phyloP scores from a whole-genome alignment of 768 basidiomycete genomes.

The Asterophora lycoperdoides region DNA sequence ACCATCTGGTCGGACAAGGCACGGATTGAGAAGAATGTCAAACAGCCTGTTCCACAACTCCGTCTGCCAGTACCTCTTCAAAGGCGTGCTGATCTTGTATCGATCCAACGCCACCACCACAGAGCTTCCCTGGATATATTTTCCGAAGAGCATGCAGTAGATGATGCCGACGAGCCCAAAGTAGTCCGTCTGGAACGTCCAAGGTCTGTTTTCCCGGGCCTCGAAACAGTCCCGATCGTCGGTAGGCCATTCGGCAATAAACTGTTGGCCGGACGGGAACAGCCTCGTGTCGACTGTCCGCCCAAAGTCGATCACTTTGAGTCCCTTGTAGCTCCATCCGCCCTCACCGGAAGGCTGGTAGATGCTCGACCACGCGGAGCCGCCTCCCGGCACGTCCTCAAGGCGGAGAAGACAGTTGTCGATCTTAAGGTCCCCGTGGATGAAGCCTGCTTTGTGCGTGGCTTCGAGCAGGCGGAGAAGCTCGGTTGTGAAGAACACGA shows the following conservation, averaged over 20 bases:
- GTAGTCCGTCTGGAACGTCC: conserved; percentile 97
- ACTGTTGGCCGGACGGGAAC: conserved; percentile 78
- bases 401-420: conserved; percentile 97
- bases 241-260: conserved; percentile 81
- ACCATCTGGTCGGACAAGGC: conserved; percentile 48
- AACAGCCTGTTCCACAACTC: conserved; percentile 84
- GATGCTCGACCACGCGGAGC: conserved; percentile 63
- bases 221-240: conserved; percentile 93
- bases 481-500: conserved; percentile 93
- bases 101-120: conserved; percentile 36
- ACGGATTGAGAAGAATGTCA: conserved; percentile 82
- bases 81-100: conserved; percentile 68
- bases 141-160: conserved; percentile 95
- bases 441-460: conserved; percentile 78
- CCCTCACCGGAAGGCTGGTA: conserved; percentile 76
- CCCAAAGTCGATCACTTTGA: conserved; percentile 97
- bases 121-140: conserved; percentile 81
- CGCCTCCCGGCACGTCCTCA: conserved; percentile 71
- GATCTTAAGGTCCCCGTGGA: conserved; percentile 98
- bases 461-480: conserved; percentile 78
- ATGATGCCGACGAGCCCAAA: conserved; percentile 92
- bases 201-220: conserved; percentile 75
- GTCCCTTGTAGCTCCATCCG: conserved; percentile 85
- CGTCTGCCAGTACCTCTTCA: conserved; percentile 94
- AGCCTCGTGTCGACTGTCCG: conserved; percentile 82